Percentiles rank a stretch among this genome's conserved stretches.
Conservation (phyloP, 2,329 filamentous ascomycete genomes). For the Trichophyton verrucosum region DNA sequence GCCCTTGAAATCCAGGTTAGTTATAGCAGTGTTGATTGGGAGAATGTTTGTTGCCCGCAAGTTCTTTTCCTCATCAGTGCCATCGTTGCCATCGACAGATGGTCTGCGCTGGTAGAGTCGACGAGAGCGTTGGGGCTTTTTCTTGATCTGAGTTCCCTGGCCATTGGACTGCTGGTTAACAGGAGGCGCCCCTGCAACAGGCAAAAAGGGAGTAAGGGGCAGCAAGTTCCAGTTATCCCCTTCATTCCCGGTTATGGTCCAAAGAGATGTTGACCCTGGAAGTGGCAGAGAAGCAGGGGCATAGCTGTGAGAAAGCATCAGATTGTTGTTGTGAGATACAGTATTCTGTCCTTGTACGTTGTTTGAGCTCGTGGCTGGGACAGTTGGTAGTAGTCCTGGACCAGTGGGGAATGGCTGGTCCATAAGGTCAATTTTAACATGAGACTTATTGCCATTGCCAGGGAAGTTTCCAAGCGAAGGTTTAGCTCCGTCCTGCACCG, state of each 20-base stretch:
- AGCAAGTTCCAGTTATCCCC: constrained; percentile 6
- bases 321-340: neutral
- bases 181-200: neutral
- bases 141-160: constrained; percentile 6
- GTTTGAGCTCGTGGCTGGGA: neutral
- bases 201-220: constrained; percentile 5
- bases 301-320: neutral
- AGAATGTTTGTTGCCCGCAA: neutral
- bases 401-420: neutral
- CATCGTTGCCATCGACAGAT: neutral
- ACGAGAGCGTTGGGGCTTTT: constrained; percentile 9
- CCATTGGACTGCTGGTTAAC: neutral
- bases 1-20: neutral
- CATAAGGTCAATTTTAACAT: neutral
- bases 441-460: neutral
- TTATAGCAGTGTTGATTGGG: neutral
- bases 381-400: neutral
- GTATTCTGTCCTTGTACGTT: neutral
- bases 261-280: constrained; percentile 5
- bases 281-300: neutral
- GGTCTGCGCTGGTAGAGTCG: constrained; percentile 9
- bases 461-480: neutral
- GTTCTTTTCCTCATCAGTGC: neutral
- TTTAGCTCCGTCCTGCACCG: neutral
- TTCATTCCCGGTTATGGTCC: constrained; percentile 5